Base-by-base conservation (phyloP, 352 stramenopile genomes). In the Phytopythium vexans region DNA sequence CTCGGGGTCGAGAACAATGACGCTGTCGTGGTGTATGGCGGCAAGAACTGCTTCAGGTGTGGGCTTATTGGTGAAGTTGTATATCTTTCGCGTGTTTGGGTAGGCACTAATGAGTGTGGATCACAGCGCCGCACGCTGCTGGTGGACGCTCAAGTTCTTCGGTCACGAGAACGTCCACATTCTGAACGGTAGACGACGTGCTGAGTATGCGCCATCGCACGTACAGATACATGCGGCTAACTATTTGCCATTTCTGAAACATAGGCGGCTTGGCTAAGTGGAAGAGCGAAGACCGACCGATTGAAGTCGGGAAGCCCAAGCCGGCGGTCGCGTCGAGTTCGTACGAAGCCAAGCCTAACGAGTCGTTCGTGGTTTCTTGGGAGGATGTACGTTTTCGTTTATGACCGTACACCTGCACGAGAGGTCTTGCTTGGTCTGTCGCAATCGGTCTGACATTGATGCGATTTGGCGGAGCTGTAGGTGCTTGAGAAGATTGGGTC, bases 131-230 rank as follows among this genome's bases (percentile, higher is more conserved):
- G 72, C 85, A 21, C 79, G 86, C 38, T 88, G 79, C 60, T 96
- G 85, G 86, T 95, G 82, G 78, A 97, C 82, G 54, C 93, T 97
- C 61, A 92, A 92, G 59, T 87, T 77, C 52, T 96, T 97, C 69
- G 89, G 89, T 4, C 85, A 96, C 52, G 62, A 90, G 34, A 75
- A 80, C 15, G 89, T 97, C 8, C 76, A 94, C 56, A 84, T 97
- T 32, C 62, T 97, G 33, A 86, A 97, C 46, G 91, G 88, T 87
- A 35, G n/a, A 8, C 15, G 35, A 16, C 4, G 11, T 38, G 37
- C n/a, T n/a, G n/a, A n/a, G n/a, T n/a, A n/a, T n/a, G n/a, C n/a
- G n/a, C n/a, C n/a, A n/a, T n/a, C n/a, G n/a, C n/a, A n/a, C n/a
- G n/a, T n/a, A n/a, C n/a, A n/a, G n/a, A n/a, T n/a, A n/a, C 36